Evolutionary conservation across 371 early-diverging fungal genomes (phyloP), one percentile per base, ranked within the genome.

Genomic region (Zopfochytrium polystomum): DNA sequence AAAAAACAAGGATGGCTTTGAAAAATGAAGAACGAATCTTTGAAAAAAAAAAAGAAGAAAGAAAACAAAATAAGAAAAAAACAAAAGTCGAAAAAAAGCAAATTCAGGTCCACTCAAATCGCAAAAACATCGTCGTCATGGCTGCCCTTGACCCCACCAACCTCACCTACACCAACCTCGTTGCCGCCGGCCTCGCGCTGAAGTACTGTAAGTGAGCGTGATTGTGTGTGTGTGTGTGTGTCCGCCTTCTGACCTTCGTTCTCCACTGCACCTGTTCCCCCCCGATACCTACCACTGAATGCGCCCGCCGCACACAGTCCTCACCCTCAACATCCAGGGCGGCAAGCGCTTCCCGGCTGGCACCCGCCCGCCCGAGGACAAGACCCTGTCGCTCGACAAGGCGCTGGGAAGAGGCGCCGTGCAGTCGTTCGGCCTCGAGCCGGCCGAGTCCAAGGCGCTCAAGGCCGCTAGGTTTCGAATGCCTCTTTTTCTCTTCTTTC

Each of bases 261-360:
- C 15, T 43, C 20, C 20, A 20, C 43, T 18, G 20, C 15, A 43
- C 15, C 20, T 18, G 20, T 15, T 43, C 43, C 15, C 18, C 18
- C 20, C 6, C 22, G 27, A 52, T 27, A 9, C 15, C 15, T 52
- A 9, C 18, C 25, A 31, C 33, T 43, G 15, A 20, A 48, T 23
- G 26, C 48, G 3, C 20, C 34, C 18, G 18, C 43, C 22, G n/a
- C 22, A 26, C 15, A 15, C 13, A 46, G 11, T 58, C 45, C 6
- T 55, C 32, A 67, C 62, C 15, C 32, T 54, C 32, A 32, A 42
- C 1, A 46, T 57, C 29, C 69, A 65, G 47, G 69, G 69, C 20
- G 65, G 69, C 1, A 61, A 55, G 34, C 46, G 69, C 13, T 69
- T 69, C 62, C 22, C 32, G 4, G 61, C 46, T 11, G 69, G 69